Evolutionary conservation across 495 filamentous ascomycete genomes (phyloP).

Genomic region (Annulohypoxylon bovei): DNA sequence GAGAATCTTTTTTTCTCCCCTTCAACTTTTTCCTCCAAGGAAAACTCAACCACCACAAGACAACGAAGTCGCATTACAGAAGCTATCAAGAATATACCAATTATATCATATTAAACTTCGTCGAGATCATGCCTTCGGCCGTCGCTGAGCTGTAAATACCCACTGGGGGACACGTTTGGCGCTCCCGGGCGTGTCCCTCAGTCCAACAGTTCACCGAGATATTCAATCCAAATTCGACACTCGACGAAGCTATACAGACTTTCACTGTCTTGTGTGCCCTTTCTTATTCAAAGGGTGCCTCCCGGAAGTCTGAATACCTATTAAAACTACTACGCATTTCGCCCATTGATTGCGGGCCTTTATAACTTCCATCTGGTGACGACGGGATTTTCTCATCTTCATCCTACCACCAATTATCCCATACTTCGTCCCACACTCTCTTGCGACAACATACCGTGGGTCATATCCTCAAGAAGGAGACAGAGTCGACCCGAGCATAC

Average conservation of each 20-base stretch:
- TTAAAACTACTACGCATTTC: constrained; percentile 36
- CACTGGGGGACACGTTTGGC: constrained; percentile 75
- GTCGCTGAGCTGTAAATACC: constrained; percentile 94
- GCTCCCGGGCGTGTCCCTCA: constrained; percentile 62
- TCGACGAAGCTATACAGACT: constrained; percentile 78
- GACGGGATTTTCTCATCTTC: constrained; percentile 35
- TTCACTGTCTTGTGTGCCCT: constrained; percentile 54
- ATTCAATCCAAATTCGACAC: constrained; percentile 69
- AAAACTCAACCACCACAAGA: constrained; percentile 57
- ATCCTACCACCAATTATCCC: constrained; percentile 14
- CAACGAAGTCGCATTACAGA: constrained; percentile 74
- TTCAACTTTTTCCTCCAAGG: constrained; percentile 47
- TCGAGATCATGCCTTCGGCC: constrained; percentile 86
- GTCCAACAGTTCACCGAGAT: constrained; percentile 87
- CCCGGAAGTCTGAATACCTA: constrained; percentile 42
- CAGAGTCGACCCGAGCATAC: not conserved
- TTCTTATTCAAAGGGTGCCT: constrained; percentile 16
- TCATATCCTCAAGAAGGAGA: not conserved
- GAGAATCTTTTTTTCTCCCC: constrained; percentile 43
- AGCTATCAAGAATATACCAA: constrained; percentile 53
- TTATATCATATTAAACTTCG: constrained; percentile 68
- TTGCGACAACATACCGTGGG: constrained; percentile 9
- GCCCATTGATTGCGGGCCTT: constrained; percentile 31
- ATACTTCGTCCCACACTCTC: constrained; percentile 16
- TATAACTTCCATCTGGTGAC: constrained; percentile 39